These are phyloP conservation scores for Fusarium continuum DNA, from an alignment of 2,329 filamentous ascomycete genomes.

Conservation along the genomic window DNA sequence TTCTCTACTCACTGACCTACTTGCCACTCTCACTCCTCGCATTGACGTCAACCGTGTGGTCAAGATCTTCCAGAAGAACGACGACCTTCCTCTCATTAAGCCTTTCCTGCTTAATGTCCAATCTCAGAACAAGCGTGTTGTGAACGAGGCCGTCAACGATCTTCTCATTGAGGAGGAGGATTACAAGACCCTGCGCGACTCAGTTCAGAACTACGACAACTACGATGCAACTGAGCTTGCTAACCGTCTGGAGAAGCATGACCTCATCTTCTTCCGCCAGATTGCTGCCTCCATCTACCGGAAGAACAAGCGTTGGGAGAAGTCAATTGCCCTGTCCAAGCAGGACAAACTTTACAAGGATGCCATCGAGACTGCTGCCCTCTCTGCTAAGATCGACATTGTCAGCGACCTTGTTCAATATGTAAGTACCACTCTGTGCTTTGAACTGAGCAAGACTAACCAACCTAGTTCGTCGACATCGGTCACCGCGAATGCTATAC, in stretches of 20 bases:
- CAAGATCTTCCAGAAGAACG: conserved; percentile 97
- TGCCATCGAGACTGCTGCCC: conserved; percentile 95
- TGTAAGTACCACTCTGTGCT: conserved; percentile 69
- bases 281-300: conserved; percentile 98
- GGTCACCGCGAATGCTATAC: conserved; percentile 99
- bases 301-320: conserved; percentile 99
- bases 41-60: conserved; percentile 99
- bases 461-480: conserved; percentile 90
- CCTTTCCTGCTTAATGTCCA: conserved; percentile 98
- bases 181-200: conserved; percentile 97
- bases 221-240: conserved; percentile 96
- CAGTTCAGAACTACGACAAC: conserved; percentile 98
- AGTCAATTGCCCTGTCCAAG: conserved; percentile 96
- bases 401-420: conserved; percentile 97
- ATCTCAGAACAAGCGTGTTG: conserved; percentile 94
- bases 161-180: conserved; percentile 98
- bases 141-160: conserved; percentile 98
- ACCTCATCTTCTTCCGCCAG: conserved; percentile 98
- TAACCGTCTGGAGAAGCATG: conserved; percentile 93
- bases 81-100: conserved; percentile 98
- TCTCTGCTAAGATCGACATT: conserved; percentile 88
- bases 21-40: conserved; percentile 89
- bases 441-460: conserved; percentile 45
- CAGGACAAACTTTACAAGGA: conserved; percentile 99
- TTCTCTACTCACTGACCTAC: conserved; percentile 91